These are phyloP conservation scores for Bathelium albidoporum DNA, from an alignment of 495 filamentous ascomycete genomes.

Conservation along the genomic window DNA sequence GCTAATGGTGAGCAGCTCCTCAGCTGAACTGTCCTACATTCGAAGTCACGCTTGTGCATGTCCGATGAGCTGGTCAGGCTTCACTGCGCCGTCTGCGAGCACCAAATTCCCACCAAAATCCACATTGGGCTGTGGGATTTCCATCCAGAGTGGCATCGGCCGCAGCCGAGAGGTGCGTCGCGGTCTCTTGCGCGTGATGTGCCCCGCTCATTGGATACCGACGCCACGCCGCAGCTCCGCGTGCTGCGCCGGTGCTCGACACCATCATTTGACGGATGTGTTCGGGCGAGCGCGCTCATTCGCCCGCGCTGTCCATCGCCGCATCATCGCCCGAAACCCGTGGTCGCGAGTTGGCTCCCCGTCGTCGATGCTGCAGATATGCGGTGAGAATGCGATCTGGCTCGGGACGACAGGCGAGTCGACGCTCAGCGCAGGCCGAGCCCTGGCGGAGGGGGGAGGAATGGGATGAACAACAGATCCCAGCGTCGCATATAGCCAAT, in stretches of 20 bases:
- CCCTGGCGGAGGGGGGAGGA: neutral
- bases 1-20: neutral
- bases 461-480: neutral
- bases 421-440: too few species aligned
- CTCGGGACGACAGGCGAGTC: neutral
- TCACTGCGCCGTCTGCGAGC: neutral
- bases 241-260: neutral
- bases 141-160: neutral
- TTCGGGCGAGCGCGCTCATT: neutral
- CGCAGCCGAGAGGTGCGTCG: neutral
- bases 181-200: neutral
- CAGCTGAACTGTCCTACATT: neutral
- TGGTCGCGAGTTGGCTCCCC: neutral
- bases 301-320: neutral
- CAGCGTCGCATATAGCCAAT: neutral
- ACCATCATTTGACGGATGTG: neutral
- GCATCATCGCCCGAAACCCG: neutral
- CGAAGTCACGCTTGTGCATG: slow-evolving; percentile 2
- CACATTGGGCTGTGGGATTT: neutral
- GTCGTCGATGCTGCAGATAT: neutral
- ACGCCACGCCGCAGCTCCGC: neutral
- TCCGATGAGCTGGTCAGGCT: neutral
- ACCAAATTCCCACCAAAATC: neutral
- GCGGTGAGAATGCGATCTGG: neutral
- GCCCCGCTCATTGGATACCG: neutral